Base-by-base conservation (phyloP, 2,329 filamentous ascomycete species). In the Sporothrix brunneoviolacea region DNA sequence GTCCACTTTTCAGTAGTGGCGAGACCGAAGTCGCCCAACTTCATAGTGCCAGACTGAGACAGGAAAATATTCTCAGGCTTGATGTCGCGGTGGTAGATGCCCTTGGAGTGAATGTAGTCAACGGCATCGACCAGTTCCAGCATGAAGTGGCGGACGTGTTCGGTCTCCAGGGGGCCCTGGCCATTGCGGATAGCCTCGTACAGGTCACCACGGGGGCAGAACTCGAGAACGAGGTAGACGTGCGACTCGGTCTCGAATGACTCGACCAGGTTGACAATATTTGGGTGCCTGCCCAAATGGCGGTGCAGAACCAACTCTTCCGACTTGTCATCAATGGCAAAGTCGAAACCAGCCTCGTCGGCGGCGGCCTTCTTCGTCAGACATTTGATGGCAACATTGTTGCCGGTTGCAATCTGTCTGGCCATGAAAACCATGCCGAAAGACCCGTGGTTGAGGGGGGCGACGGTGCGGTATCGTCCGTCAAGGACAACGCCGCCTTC, bases 1-100 rank as follows among this genome's bases (percentile, higher is more conserved):
- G 88, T 94, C 90, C 89, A 95, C 60, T 83, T 76, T 55, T 95
- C 89, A 7, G 83, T 87, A 10, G 91, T 96, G 46, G 91, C 91
- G 56, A 98, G 76, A 49, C 93, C 93, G 65, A 97, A 95, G 68
- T 98, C 93, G 62, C 93, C 93, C 32, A 98, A 82, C 73, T 98
- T 98, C 86, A 97, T 87, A 35, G 84, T 79, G 48, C 91, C 91
- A 59, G 85, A 80, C 54, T 91, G 80, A 53, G 84, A 87, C 57
- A 98, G 77, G 68, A 98, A 97, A 68, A 98, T 95, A 75, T 98
- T 98, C 77, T 98, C 93, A 0, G 93, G 93, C 74, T 98, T 98
- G 80, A 98, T 96, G 68, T 98, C 93, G 55, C 93, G 88, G 65
- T 98, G 93, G 67, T 90, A 96, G 64, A 97, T 81, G 57, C 89